Evolutionary conservation across 805 yeast species (phyloP), one percentile per base, ranked within the genome.

Genomic region (Metschnikowia cerradonensis): DNA sequence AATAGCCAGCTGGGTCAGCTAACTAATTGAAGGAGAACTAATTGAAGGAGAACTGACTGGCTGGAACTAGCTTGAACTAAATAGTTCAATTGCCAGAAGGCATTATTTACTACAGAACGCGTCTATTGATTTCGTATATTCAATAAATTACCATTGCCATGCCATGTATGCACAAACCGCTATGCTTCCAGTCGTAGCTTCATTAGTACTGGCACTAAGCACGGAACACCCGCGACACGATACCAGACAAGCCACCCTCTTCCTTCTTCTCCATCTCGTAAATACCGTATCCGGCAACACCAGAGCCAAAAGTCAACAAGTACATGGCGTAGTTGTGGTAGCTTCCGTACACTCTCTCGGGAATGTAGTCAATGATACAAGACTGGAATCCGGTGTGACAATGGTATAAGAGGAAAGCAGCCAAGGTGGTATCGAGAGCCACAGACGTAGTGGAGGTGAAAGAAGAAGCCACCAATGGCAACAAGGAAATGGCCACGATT

Each of bases 291-390:
- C 82, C 79, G 15, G 84, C 81, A 38, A 86, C 68, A 23, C 78
- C 76, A 22, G 88, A 76, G 42, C 94, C 92, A 23, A 82, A 65
- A 36, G 82, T 73, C 62, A 88, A 73, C 44, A 83, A 62, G 58
- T 77, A 76, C 78, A 80, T 79, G 50, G 88, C 87, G 52, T 66
- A 67, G 51, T 72, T 75, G 68, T 86, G 88, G 77, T 79, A 77
- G 33, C 74, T 56, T 14, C 91, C 90, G 61, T 79, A 88, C 34
- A 83, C 88, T 72, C 92, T 80, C 63, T 72, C 72, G 47, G 92
- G 94, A 49, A 88, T 83, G 70, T 86, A 86, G 67, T 88, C 94
- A 50, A 79, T 79, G 59, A 88, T 87, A 75, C 94, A 86, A 40
- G 88, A 76, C 62, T 82, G 83, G 74, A 86, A 82, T 2, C 94